Base-by-base conservation (phyloP, 257 asterid species). In the Ajuga chamaepitys region DNA sequence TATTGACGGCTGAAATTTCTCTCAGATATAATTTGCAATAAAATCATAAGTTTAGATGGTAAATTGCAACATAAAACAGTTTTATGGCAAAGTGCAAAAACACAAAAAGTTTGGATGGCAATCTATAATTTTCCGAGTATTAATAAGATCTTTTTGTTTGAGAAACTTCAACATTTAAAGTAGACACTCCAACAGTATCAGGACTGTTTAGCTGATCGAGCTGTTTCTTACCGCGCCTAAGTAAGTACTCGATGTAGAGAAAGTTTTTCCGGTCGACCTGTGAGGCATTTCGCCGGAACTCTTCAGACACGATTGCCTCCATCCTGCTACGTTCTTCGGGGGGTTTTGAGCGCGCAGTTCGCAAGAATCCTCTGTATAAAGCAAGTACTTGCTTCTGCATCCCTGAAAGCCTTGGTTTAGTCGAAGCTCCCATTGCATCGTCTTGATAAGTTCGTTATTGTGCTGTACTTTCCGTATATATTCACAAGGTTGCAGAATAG, bases 331-430 rank as follows among this genome's bases (percentile, higher is more conserved):
- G 85, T 25, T 85, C 97, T 68, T 87, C 89, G 0, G 75, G 83
- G 18, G 96, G 59, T 79, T 92, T 92, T 10, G 84, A 57, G 45
- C 89, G 92, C 0, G 97, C 93, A 70, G 83, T 93, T 77, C 98
- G 73, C 46, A 92, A 58, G 71, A 89, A 92, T 74, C 88, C 97
- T 70, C 97, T 77, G 16, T 91, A 86, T 40, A 89, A 72, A 67
- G 91, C 78, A 72, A 92, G 93, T 58, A 87, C 97, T 80, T 89
- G 97, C 79, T 83, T 85, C 74, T 92, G 98, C 87, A 92, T 82
- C 45, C 98, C 97, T 3, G 98, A 92, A 46, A 87, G 88, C 80
- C 77, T 84, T 30, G 88, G 83, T 52, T 71, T 87, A 58, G 85
- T 16, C 2, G 95, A 71, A 54, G 69, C 67, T 69, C 85, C 93